Evolutionary conservation across 257 asterid species (phyloP).

Genomic region (Knoxia roxburghii): DNA sequence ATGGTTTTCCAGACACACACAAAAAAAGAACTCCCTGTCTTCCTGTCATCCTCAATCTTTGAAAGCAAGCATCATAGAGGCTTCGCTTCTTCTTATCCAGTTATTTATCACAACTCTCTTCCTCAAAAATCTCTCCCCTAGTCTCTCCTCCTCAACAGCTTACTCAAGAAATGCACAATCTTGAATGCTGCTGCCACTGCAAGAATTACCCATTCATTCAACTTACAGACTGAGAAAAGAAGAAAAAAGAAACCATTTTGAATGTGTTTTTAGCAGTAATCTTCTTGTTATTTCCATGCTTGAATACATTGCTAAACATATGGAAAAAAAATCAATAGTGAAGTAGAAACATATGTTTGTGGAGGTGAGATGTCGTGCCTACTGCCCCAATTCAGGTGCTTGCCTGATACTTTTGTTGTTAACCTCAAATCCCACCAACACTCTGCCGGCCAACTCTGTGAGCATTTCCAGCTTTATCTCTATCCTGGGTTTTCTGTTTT

Average conservation of each 20-base stretch:
- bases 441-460: conserved; percentile 37
- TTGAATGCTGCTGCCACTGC: conserved; percentile 2
- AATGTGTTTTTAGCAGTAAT: background rate
- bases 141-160: conserved; percentile 4
- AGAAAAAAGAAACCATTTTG: background rate
- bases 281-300: background rate
- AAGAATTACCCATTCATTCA: background rate
- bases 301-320: conserved; percentile 6
- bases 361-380: conserved; percentile 65
- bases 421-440: conserved; percentile 53
- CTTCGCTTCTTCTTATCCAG: conserved; percentile 68
- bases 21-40: too few relatives aligned
- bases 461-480: conserved; percentile 14
- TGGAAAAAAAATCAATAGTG: background rate
- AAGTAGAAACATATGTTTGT: conserved; percentile 10
- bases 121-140: conserved; percentile 12
- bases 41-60: too few relatives aligned
- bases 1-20: too few relatives aligned
- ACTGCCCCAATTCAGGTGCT: conserved; percentile 90
- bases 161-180: background rate
- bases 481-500: background rate
- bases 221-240: background rate
- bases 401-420: conserved; percentile 70
- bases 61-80: too few relatives aligned
- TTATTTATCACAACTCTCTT: conserved; percentile 33